Conservation (phyloP, 371 early-diverging fungal species). For the Circinella minor region DNA sequence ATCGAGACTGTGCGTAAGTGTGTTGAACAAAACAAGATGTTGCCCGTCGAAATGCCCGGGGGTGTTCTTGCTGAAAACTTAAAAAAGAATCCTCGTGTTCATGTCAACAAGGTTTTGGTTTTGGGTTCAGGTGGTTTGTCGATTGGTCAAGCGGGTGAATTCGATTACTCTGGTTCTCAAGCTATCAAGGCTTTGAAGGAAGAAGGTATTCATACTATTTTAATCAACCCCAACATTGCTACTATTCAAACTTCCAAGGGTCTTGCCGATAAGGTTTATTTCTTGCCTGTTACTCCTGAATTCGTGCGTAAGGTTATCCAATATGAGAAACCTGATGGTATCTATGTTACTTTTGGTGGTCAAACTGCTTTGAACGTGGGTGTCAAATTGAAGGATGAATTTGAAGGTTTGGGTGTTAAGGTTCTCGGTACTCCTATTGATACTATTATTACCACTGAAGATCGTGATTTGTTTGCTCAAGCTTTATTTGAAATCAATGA, state of each 20-base stretch:
- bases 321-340: slow-evolving; percentile 93
- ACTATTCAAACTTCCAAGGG: slow-evolving; percentile 96
- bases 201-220: slow-evolving; percentile 84
- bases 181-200: slow-evolving; percentile 96
- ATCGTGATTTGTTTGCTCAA: slow-evolving; percentile 93
- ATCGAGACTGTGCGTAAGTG: slow-evolving; percentile 78
- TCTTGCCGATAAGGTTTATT: slow-evolving; percentile 93
- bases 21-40: slow-evolving; percentile 70
- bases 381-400: slow-evolving; percentile 83
- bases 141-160: slow-evolving; percentile 98
- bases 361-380: slow-evolving; percentile 95
- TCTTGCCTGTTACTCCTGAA: slow-evolving; percentile 93
- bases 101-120: slow-evolving; percentile 88
- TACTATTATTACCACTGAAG: slow-evolving; percentile 89
- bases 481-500: slow-evolving; percentile 87
- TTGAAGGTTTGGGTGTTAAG: slow-evolving; percentile 78
- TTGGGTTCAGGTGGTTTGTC: slow-evolving; percentile 93
- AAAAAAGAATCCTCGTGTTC: slow-evolving; percentile 54
- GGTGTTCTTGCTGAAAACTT: slow-evolving; percentile 56
- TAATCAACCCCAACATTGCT: slow-evolving; percentile 97
- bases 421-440: slow-evolving; percentile 94
- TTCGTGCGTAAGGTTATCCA: slow-evolving; percentile 88
- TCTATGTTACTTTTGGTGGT: slow-evolving; percentile 92
- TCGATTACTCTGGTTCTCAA: slow-evolving; percentile 95
- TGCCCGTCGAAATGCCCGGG: slow-evolving; percentile 77